Base-by-base conservation (phyloP, 1,284 basidiomycete species). In the Porodaedalea pini region DNA sequence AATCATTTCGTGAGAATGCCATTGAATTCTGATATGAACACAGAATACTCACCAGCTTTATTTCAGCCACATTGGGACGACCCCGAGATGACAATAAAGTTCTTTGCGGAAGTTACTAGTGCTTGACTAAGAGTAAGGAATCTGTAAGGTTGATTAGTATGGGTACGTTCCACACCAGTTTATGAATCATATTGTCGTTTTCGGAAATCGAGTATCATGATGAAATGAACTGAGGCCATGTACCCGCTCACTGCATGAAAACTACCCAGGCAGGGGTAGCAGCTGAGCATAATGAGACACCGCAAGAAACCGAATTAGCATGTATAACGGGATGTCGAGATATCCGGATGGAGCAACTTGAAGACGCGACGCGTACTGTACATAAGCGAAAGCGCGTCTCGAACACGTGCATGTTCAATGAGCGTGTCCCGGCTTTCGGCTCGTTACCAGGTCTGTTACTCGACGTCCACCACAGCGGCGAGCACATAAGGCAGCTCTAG, bases 1-100 rank as follows among this genome's bases (percentile, higher is more conserved):
- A 64, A 63, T 41, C 63, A 64, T 50, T 60, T 64, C 48, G 63
- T 63, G 56, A 56, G 63, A 52, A 23, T 4, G 13, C 11, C 4
- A n/a, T 13, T 32, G n/a, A n/a, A 15, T 29, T 31, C 25, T 11
- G 27, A 23, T 19, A 25, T 29, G 37, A 25, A 7, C 17, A 2
- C 23, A 5, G 15, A 11, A 1, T 4, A 41, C 17, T 53, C 10
- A 49, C 13, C 7, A 17, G 11, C 10, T 57, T 7, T 27, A 15
- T 4, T 32, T 29, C 13, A 55, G 27, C 17, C 25, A 10, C 40
- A 47, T 29, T 59, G 58, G 58, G 58, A 59, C 27, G 39, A 44
- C 21, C 58, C 58, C 1, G 53, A 59, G 39, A 51, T 34, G 39
- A 51, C 58, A 6, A 59, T 59, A 13, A 32, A 34, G 11, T 55